Evolutionary conservation across 225 moss, liverwort and hornwort species (phyloP).

Genomic region (Pseudoscleropodium purum): DNA sequence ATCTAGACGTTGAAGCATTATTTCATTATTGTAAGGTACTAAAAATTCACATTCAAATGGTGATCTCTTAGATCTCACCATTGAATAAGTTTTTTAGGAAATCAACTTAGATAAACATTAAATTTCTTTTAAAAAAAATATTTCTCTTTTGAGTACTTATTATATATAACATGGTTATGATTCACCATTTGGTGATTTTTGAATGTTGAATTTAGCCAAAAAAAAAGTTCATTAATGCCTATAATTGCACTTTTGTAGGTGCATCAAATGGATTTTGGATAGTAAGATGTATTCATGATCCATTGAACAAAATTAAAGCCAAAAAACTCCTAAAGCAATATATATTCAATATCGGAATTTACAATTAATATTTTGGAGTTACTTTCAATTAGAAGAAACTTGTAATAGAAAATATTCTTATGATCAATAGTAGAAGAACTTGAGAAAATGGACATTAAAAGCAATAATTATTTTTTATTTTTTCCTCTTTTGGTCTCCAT

Average conservation of each 20-base stretch:
- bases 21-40: background rate
- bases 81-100: background rate
- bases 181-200: background rate
- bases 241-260: background rate
- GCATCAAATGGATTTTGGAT: background rate
- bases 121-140: background rate
- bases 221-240: too few relatives aligned
- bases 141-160: background rate
- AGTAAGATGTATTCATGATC: accelerated
- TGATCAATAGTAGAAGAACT: background rate
- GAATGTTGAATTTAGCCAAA: background rate
- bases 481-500: too few relatives aligned
- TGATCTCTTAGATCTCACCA: accelerated
- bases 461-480: background rate
- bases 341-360: background rate
- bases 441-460: too few relatives aligned
- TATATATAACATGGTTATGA: background rate
- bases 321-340: background rate
- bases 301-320: background rate
- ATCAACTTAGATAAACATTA: too few relatives aligned
- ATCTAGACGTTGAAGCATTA: background rate
- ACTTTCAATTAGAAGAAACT: background rate
- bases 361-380: background rate
- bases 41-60: background rate
- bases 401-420: background rate